These are phyloP conservation scores for Noccaea caerulescens DNA, from an alignment of 345 rosid species.

Conservation along the genomic window DNA sequence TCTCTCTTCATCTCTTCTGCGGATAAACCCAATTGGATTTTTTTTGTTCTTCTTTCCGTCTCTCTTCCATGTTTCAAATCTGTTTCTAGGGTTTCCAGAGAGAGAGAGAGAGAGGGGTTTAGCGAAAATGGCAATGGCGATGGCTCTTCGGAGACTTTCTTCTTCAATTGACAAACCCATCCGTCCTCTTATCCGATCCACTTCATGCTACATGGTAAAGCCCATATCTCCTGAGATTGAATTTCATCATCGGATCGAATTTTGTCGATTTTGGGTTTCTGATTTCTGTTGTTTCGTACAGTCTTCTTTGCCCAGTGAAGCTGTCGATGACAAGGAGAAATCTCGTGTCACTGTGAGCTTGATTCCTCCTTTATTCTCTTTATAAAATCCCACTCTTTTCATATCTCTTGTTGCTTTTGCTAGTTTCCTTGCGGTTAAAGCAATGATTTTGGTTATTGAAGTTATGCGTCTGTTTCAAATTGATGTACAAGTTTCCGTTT, in stretches of 20 bases:
- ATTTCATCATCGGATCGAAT: background rate
- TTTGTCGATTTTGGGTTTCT: background rate
- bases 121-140: constrained; percentile 77
- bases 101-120: constrained; percentile 27
- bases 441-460: constrained; percentile 10
- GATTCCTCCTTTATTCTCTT: background rate
- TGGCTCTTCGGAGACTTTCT: constrained; percentile 95
- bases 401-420: background rate
- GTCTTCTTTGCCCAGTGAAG: constrained; percentile 94
- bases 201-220: constrained; percentile 67
- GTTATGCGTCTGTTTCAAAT: background rate
- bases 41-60: background rate
- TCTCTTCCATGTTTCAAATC: constrained; percentile 20
- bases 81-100: constrained; percentile 31
- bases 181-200: constrained; percentile 76
- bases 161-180: constrained; percentile 76
- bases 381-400: background rate
- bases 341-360: constrained; percentile 68
- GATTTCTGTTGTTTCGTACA: constrained; percentile 38
- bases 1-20: constrained; percentile 28
- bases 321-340: constrained; percentile 84
- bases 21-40: constrained; percentile 26
- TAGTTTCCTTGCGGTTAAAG: constrained; percentile 33
- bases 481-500: background rate
- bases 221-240: background rate